These are phyloP conservation scores for Plasmodium knowlesi DNA, from an alignment of 169 alveolate species.

Conservation along the genomic window DNA sequence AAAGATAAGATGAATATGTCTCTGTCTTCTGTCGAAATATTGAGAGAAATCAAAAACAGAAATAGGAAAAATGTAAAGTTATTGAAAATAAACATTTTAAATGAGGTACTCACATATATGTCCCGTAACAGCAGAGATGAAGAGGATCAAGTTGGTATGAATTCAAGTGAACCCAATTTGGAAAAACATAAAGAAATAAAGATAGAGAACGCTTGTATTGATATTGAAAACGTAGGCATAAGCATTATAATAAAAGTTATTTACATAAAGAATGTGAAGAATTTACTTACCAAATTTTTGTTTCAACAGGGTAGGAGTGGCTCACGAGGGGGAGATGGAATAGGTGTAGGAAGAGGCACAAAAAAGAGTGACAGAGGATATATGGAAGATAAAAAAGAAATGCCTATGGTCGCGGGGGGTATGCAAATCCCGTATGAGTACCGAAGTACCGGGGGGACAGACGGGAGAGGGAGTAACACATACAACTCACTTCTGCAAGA, in stretches of 20 bases:
- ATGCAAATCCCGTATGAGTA: not conserved
- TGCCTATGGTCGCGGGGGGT: not conserved
- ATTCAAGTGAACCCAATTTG: not conserved
- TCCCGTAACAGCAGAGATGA: not conserved
- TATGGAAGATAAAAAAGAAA: not conserved
- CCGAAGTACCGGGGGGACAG: not conserved
- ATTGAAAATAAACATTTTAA: constrained; percentile 48
- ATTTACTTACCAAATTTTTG: constrained; percentile 23
- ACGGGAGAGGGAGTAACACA: not conserved
- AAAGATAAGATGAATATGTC: constrained; percentile 12
- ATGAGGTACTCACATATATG: constrained; percentile 31
- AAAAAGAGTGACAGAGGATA: not conserved
- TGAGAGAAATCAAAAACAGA: constrained; percentile 50
- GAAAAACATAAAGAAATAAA: constrained; percentile 65
- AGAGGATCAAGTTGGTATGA: not conserved
- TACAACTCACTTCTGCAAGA: constrained; percentile 27
- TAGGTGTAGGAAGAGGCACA: not conserved
- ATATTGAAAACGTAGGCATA: constrained; percentile 64
- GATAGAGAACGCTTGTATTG: constrained; percentile 41
- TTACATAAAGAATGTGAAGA: constrained; percentile 40
- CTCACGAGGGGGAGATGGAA: not conserved
- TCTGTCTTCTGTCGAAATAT: constrained; percentile 47
- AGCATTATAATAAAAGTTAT: constrained; percentile 66
- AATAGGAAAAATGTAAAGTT: constrained; percentile 57
- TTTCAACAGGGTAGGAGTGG: constrained; percentile 1